Evolutionary conservation across 257 asterid genomes (phyloP).

Genomic region (Nicotiana tabacum): DNA sequence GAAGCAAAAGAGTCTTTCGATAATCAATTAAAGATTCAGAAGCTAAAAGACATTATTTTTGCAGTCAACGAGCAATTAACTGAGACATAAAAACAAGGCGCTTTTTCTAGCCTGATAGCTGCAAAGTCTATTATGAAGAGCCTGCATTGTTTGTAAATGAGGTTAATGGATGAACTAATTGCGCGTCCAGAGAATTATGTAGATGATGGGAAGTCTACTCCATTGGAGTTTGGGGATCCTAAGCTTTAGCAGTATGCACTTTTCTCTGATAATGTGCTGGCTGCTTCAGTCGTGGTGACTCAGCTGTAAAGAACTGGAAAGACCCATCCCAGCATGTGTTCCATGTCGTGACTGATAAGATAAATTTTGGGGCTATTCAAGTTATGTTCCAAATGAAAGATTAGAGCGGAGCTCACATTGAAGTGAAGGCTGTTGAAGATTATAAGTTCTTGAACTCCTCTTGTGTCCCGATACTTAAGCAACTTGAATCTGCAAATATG

Average conservation of each 20-base stretch:
- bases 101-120: constrained; percentile 50
- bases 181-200: constrained; percentile 33
- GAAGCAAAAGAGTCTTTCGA: constrained; percentile 55
- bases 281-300: constrained; percentile 55
- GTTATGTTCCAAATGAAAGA: constrained; percentile 47
- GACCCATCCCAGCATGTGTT: constrained; percentile 52
- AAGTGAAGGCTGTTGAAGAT: constrained; percentile 46
- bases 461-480: constrained; percentile 37
- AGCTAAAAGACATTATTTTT: constrained; percentile 41
- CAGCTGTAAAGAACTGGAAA: constrained; percentile 41
- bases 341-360: constrained; percentile 53
- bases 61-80: constrained; percentile 44
- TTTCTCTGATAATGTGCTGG: constrained; percentile 49
- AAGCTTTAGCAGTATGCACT: constrained; percentile 47
- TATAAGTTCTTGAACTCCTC: constrained; percentile 43
- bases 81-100: constrained; percentile 45
- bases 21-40: constrained; percentile 46
- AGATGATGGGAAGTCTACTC: constrained; percentile 37
- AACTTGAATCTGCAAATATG: constrained; percentile 35
- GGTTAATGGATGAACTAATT: constrained; percentile 44
- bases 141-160: constrained; percentile 46
- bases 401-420: constrained; percentile 37
- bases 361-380: constrained; percentile 59
- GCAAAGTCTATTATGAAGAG: constrained; percentile 54
- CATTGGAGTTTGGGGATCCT: constrained; percentile 44